Evolutionary conservation across 805 yeast species (phyloP).

Genomic region (Wickerhamiella sergipiensis): DNA sequence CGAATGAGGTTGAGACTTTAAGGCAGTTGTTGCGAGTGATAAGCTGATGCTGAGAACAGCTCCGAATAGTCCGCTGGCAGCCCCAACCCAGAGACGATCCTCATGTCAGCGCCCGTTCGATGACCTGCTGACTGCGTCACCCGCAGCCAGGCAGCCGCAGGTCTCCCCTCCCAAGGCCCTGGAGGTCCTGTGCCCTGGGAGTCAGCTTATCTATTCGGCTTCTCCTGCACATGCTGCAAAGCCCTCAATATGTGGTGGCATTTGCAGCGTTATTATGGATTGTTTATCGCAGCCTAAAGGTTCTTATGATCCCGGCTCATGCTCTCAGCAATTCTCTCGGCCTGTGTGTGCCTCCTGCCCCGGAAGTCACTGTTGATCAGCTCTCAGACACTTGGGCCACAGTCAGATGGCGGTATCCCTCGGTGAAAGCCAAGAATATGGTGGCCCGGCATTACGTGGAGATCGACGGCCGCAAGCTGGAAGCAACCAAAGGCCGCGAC

Average conservation of each 20-base stretch:
- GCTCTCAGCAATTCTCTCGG: constrained; percentile 4
- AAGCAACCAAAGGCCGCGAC: constrained; percentile 3
- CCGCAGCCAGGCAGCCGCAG: no score
- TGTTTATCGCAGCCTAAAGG: not conserved
- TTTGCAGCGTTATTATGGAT: not conserved
- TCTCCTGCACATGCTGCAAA: not conserved
- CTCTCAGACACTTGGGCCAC: constrained; percentile 9
- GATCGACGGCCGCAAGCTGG: not conserved
- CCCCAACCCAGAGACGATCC: no score
- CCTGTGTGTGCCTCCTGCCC: constrained; percentile 3
- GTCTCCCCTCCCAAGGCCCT: no score
- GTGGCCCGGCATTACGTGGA: not conserved
- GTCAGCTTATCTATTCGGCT: not conserved
- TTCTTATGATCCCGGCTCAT: not conserved
- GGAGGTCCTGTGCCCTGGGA: no score
- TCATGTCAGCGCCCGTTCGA: no score
- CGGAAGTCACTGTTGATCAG: constrained; percentile 9
- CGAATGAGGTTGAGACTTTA: no score
- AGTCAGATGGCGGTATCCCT: constrained; percentile 9
- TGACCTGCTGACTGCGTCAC: no score
- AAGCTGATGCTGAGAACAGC: not conserved
- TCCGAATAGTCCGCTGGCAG: constrained; percentile 10
- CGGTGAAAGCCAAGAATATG: not conserved
- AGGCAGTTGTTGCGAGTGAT: not conserved
- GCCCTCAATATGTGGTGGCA: not conserved